Evolutionary conservation across 208 protist genomes (phyloP).

Genomic region (Dictyostelium gargantuum): DNA sequence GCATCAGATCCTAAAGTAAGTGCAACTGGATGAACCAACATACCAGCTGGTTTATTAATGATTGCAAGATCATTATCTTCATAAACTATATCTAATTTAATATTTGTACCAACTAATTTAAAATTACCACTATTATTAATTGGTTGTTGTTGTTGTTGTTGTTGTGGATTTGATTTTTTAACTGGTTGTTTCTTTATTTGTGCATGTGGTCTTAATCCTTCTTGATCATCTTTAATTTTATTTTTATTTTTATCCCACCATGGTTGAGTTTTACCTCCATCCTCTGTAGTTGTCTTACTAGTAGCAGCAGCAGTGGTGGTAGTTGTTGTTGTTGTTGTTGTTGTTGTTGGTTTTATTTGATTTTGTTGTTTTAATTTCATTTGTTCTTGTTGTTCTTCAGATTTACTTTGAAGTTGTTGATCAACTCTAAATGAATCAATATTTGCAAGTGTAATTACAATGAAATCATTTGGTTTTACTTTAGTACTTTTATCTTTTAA

Average conservation of each 20-base stretch:
- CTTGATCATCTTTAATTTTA: not conserved
- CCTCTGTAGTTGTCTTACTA: not conserved
- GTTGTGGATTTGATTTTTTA: not conserved
- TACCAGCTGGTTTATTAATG: conserved; percentile 47
- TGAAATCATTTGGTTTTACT: not conserved
- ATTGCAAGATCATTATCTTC: conserved; percentile 44
- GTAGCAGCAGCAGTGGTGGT: too few species aligned
- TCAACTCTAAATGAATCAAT: conserved; percentile 1
- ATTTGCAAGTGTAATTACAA: not conserved
- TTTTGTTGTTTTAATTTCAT: not conserved
- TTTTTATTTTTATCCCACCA: not conserved
- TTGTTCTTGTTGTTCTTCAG: not conserved
- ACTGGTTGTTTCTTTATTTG: not conserved
- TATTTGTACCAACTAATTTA: conserved; percentile 7
- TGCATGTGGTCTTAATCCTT: not conserved
- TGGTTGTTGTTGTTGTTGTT: too few species aligned
- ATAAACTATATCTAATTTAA: conserved; percentile 29
- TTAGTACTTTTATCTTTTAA: conserved; percentile 35
- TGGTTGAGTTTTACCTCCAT: conserved; percentile 3
- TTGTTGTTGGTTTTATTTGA: not conserved
- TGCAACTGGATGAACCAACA: conserved; percentile 41
- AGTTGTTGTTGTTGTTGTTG: not conserved
- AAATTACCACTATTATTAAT: not conserved
- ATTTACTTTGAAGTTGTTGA: not conserved
- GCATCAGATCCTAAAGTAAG: not conserved